Evolutionary conservation across 768 basidiomycete species (phyloP).

Genomic region (Suillus subluteus): DNA sequence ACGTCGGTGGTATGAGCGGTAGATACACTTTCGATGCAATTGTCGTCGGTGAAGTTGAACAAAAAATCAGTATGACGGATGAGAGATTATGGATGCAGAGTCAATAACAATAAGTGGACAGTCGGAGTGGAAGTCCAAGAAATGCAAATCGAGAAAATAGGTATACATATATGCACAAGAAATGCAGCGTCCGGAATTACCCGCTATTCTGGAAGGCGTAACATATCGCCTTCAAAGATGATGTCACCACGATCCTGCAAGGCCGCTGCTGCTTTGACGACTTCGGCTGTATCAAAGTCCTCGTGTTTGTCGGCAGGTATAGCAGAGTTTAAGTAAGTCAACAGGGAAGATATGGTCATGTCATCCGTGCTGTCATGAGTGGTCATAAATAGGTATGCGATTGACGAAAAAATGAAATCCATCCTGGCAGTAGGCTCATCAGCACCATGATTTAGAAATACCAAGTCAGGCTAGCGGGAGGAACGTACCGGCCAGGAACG

Average conservation of each 20-base stretch:
- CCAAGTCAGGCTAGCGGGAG: conserved; percentile 12
- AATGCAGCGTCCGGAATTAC: background rate
- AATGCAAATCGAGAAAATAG: conserved; percentile 3
- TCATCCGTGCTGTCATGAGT: conserved; percentile 72
- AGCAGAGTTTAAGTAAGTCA: conserved; percentile 76
- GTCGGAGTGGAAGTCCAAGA: conserved; percentile 8
- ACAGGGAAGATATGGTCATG: conserved; percentile 66
- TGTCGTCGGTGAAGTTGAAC: background rate
- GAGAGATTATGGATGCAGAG: background rate
- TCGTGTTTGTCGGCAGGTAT: conserved; percentile 80
- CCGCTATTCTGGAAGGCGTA: conserved; percentile 31
- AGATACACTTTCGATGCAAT: conserved; percentile 9
- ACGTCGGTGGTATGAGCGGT: background rate
- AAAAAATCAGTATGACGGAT: background rate
- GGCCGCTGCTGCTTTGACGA: conserved; percentile 51
- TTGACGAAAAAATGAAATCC: conserved; percentile 62
- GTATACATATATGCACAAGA: conserved; percentile 9
- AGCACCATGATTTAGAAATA: conserved; percentile 14
- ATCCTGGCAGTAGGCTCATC: conserved; percentile 39
- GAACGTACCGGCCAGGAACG: conserved; percentile 60
- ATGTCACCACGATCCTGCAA: conserved; percentile 53
- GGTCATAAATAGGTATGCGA: conserved; percentile 65
- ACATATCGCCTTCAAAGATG: conserved; percentile 54
- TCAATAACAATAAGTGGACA: background rate
- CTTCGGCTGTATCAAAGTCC: conserved; percentile 80